Percentiles rank a stretch among this genome's conserved stretches.
Evolutionary conservation across 78 protist genomes (phyloP).

Genomic region (Planoprotostelium fungivorum): DNA sequence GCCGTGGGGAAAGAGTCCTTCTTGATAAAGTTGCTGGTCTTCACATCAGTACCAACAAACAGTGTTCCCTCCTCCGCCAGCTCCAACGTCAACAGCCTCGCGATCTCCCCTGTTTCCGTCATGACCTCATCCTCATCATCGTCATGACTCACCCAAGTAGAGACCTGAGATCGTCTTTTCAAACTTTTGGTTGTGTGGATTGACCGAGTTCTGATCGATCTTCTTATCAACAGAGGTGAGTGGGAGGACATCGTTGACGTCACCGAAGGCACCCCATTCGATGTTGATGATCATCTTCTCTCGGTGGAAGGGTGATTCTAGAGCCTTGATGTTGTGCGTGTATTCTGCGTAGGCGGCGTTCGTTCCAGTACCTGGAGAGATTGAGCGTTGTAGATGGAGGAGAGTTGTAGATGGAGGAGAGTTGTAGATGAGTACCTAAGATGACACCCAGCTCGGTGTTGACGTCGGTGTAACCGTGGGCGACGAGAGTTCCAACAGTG

Average conservation of each 20-base stretch:
- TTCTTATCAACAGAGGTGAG: constrained; percentile 10
- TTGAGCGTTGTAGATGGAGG: not conserved
- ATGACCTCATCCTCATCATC: not conserved
- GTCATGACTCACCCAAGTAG: constrained; percentile 8
- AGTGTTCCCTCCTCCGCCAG: not conserved
- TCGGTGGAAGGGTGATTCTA: not conserved
- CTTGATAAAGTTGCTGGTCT: not conserved
- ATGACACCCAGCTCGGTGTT: constrained; percentile 26
- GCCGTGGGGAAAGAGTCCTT: constrained; percentile 1
- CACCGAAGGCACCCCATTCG: constrained; percentile 55
- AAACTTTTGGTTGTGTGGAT: constrained; percentile 13
- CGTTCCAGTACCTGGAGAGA: constrained; percentile 41
- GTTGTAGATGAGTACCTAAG: not conserved
- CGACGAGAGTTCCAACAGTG: constrained; percentile 63
- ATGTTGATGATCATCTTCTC: constrained; percentile 36
- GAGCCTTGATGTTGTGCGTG: not conserved
- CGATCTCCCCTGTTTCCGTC: constrained; percentile 21
- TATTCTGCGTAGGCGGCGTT: constrained; percentile 53
- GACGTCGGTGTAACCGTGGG: constrained; percentile 3
- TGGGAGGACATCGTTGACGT: constrained; percentile 3
- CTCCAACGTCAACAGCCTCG: constrained; percentile 6
- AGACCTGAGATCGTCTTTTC: constrained; percentile 59
- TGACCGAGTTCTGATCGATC: constrained; percentile 18
- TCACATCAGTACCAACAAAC: not conserved
- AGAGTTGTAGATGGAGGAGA: not conserved